Evolutionary conservation across 768 basidiomycete genomes (phyloP).

Genomic region (Lyophyllum shimeji): DNA sequence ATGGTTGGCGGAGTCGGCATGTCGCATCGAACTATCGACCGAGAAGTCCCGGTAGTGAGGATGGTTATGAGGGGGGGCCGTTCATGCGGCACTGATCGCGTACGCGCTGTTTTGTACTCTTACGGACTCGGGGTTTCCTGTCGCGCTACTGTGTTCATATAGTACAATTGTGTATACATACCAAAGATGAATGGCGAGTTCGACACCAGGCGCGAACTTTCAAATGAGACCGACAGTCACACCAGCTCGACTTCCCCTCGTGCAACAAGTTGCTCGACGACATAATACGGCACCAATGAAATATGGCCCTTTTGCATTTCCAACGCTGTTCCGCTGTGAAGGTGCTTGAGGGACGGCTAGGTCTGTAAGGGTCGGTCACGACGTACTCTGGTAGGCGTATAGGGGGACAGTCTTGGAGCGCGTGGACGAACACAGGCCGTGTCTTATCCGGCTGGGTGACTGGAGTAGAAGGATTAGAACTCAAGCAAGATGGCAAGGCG

Average conservation of each 20-base stretch:
- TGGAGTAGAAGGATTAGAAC: slow-evolving; percentile 27
- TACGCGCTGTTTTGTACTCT: background rate
- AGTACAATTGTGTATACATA: slow-evolving; percentile 17
- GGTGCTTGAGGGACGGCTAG: background rate
- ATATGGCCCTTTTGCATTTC: slow-evolving; percentile 83
- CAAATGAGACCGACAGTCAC: slow-evolving; percentile 28
- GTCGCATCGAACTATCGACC: slow-evolving; percentile 32
- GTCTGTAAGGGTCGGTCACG: background rate
- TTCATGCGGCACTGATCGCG: slow-evolving; percentile 35
- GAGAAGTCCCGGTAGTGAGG: slow-evolving; percentile 38
- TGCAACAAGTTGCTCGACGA: slow-evolving; percentile 71
- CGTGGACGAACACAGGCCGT: slow-evolving; percentile 80
- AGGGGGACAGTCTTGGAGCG: slow-evolving; percentile 66
- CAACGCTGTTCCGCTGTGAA: slow-evolving; percentile 58
- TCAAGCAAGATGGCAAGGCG: slow-evolving; percentile 6
- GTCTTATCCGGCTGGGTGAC: slow-evolving; percentile 78
- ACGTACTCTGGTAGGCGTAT: slow-evolving; percentile 70
- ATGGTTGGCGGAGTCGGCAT: slow-evolving; percentile 14
- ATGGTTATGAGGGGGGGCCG: slow-evolving; percentile 43
- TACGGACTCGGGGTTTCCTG: background rate
- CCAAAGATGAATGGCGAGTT: slow-evolving; percentile 9
- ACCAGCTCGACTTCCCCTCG: slow-evolving; percentile 78
- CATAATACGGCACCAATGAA: slow-evolving; percentile 72
- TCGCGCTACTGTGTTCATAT: slow-evolving; percentile 9
- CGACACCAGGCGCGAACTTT: background rate